Evolutionary conservation across 208 protist genomes (phyloP).

Genomic region (Trypanosoma mega): DNA sequence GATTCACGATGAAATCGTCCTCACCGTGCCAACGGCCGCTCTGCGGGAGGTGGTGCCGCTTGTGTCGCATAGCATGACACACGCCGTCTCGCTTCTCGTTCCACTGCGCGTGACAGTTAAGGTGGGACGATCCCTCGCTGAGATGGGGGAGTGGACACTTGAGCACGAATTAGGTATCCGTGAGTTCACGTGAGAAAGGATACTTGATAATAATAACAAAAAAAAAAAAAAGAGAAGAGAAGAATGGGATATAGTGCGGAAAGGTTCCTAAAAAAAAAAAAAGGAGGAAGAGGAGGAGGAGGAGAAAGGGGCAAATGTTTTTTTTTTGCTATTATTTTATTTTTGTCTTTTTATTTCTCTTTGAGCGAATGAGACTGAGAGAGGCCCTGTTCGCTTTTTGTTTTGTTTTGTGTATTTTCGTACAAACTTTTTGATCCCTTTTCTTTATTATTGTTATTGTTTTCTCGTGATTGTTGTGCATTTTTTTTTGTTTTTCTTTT

Average conservation of each 20-base stretch:
- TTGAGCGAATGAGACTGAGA: background rate
- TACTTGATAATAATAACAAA: background rate
- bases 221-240: conserved; percentile 2
- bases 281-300: too few relatives aligned
- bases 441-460: conserved; percentile 12
- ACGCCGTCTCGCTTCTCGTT: conserved; percentile 52
- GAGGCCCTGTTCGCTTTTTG: background rate
- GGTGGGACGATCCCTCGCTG: conserved; percentile 64
- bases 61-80: conserved; percentile 36
- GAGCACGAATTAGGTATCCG: conserved; percentile 73
- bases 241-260: too few relatives aligned
- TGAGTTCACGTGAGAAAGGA: background rate
- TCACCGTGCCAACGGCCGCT: conserved; percentile 26
- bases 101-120: conserved; percentile 60
- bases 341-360: conserved; percentile 4
- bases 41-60: conserved; percentile 36
- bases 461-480: conserved; percentile 3
- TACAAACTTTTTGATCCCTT: background rate
- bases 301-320: background rate
- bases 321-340: conserved; percentile 9
- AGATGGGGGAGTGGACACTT: conserved; percentile 72
- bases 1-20: conserved; percentile 72
- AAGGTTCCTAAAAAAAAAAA: too few relatives aligned
- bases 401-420: background rate
- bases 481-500: background rate